Base-by-base conservation (phyloP, 202 grass and related monocot genomes). In the Panicum virgatum region DNA sequence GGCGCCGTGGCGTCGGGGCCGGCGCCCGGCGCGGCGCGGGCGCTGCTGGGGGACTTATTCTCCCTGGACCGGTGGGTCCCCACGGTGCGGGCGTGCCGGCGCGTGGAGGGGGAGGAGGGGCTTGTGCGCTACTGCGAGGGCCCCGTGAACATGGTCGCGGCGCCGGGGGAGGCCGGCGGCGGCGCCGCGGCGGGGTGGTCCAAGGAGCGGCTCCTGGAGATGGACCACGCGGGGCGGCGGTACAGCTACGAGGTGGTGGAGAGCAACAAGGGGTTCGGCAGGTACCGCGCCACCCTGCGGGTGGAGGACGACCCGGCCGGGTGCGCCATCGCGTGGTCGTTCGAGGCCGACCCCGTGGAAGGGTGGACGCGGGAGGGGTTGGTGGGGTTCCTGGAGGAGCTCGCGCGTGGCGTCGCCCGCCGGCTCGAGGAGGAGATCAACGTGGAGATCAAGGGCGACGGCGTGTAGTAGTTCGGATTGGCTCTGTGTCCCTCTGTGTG, bases 211-310 rank as follows among this genome's bases (percentile, higher is more conserved):
- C 77, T 94, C 54, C 23, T 92, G 20, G 85, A 84, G 72, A 12
- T 82, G 52, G 86, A 94, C 69, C 40, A n/a, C 9, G 75, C 66
- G 29, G 85, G 63, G 53, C 66, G 87, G 42, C 78, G 38, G 39
- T 92, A 94, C 80, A 87, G 59, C 68, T 97, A 97, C 71, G 88
- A 94, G 92, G 62, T 94, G 46, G 81, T 89, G 54, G 91, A 92
- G 38, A 92, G 69, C 44, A 94, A 94, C 91, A 92, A 97, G 74
- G 94, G 94, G 47, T 87, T 97, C 86, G 80, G 86, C 59, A 53
- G 86, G 50, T 94, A 97, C 87, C 69, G 23, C 13, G 94, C 91
- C 12, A 89, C 88, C 23, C 3, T 94, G 54, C 63, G 29, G 37
- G 83, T 94, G 47, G 83, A 74, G 23, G 20, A 69, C 38, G 82